Evolutionary conservation across 208 protist genomes (phyloP), one percentile per base, ranked within the genome.

Genomic region (Chromosphaera perkinsii): DNA sequence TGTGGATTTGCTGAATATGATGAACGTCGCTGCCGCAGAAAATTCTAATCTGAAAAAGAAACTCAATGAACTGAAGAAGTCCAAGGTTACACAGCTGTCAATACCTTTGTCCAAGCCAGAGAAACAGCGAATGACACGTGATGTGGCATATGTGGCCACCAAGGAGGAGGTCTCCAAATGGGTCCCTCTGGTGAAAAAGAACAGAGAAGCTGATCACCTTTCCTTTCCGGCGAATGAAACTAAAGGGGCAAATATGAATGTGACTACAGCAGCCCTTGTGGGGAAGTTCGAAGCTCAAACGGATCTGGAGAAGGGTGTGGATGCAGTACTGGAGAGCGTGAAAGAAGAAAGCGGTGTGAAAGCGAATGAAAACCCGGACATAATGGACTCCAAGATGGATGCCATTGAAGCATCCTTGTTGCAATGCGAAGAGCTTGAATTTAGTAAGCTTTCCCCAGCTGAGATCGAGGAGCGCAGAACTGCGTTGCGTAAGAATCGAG

Each of bases 251-350:
- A 33, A 27, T 32, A 40, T 27, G 5, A 40, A 54, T n/a, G n/a
- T n/a, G 10, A 49, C 24, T 29, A 54, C 33, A 27, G 29, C 45
- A 7, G 47, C 17, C 20, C 45, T 66, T 9, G 27, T 45, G 4
- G 27, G 4, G 5, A 54, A 51, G 14, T 66, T 66, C 37, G 29
- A 66, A 26, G 60, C 47, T n/a, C 12, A 36, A 17, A 63, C 37
- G 9, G 36, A 63, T 24, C 14, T 49, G 40, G 29, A 63, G 57
- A 63, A 63, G 57, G 14, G 33, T 33, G 40, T 63, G 1, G n/a
- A n/a, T n/a, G n/a, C n/a, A n/a, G n/a, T n/a, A n/a, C n/a, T n/a
- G n/a, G n/a, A n/a, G n/a, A n/a, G n/a, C n/a, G n/a, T n/a, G n/a
- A n/a, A n/a, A n/a, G n/a, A n/a, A n/a, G n/a, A n/a, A n/a, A n/a